Evolutionary conservation across 2,329 filamentous ascomycete species (phyloP), one percentile per base, ranked within the genome.

Genomic region (Huntiella omanensis): DNA sequence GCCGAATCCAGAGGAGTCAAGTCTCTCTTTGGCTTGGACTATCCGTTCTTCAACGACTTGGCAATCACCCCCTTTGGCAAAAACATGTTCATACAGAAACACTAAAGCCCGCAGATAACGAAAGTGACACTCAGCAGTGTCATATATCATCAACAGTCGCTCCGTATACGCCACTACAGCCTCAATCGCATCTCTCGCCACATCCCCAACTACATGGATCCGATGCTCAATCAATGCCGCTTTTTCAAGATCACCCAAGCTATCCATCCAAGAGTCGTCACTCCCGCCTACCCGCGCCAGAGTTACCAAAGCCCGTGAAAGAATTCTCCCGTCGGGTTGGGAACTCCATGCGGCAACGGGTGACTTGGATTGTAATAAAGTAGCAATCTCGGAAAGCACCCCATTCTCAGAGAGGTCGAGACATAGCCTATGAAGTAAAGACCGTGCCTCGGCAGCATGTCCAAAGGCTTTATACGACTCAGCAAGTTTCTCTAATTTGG

Each of bases 401-500:
- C 73, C 75, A 35, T 73, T 67, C 19, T 72, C 68, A 4, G 82
- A 64, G 54, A 80, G 66, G 45, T 69, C 69, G 12, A 71, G 68
- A 47, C 79, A 70, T n/a, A 83, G 71, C 12, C 71, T 67, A 43
- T 68, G 63, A 5, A 81, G 65, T 1, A 73, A 70, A 32, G 69
- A 65, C 8, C 73, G 64, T 0, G 78, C 71, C 50, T 80, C 73
- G 2, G 72, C 68, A 13, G 62, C 60, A 40, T 71, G 65, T 4
- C 71, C 71, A 11, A 64, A 59, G 1, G 62, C 58, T 52, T 69
- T 73, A 53, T 71, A 75, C 1, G 76, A 55, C 35, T 81, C 75
- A 2, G 73, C 78, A 53, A 82, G 68, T 8, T 73, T 66, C 55
- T 84, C 80, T 35, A 83, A 63, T 55, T 84, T 85, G 45, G 67